These are phyloP conservation scores for Pichia sp. DNA, from an alignment of 1,139 yeast genomes.

Conservation along the genomic window DNA sequence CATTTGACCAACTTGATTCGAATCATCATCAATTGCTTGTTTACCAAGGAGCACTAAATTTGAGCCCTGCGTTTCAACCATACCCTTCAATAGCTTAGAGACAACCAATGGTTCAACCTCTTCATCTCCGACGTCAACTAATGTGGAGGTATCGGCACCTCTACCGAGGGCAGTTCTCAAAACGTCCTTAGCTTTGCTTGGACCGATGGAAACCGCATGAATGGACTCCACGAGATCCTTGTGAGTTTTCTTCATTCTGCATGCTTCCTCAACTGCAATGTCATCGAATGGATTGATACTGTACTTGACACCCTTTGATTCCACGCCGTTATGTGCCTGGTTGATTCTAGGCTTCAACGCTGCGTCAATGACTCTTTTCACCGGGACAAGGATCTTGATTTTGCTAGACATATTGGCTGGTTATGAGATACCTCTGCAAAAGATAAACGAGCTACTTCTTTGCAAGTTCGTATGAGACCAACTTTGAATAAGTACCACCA, in stretches of 20 bases:
- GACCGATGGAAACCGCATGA: constrained; percentile 92
- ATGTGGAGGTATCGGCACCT: constrained; percentile 83
- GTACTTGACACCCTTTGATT: constrained; percentile 85
- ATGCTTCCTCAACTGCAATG: constrained; percentile 91
- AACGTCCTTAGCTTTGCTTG: constrained; percentile 79
- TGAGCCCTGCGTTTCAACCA: constrained; percentile 63
- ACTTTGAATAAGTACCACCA: no score
- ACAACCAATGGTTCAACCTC: constrained; percentile 83
- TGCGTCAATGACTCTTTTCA: constrained; percentile 89
- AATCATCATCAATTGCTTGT: constrained; percentile 94
- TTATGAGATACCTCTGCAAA: neutral
- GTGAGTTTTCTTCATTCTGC: constrained; percentile 62
- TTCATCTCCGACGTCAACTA: constrained; percentile 67
- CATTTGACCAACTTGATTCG: constrained; percentile 97
- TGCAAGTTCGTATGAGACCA: no score
- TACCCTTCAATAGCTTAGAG: constrained; percentile 73
- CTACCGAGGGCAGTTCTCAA: constrained; percentile 88
- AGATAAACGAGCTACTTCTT: neutral
- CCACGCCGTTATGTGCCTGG: constrained; percentile 79
- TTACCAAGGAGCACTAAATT: constrained; percentile 87
- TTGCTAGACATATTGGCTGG: constrained; percentile 9
- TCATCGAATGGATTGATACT: constrained; percentile 97
- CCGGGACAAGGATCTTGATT: constrained; percentile 81
- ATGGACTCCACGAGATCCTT: constrained; percentile 71
- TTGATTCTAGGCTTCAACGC: constrained; percentile 92